A percentile compares a stretch with the other conserved stretches of the same genome.
Evolutionary conservation across 441 rosid genomes (phyloP).

Genomic region (Gossypium trilobum): DNA sequence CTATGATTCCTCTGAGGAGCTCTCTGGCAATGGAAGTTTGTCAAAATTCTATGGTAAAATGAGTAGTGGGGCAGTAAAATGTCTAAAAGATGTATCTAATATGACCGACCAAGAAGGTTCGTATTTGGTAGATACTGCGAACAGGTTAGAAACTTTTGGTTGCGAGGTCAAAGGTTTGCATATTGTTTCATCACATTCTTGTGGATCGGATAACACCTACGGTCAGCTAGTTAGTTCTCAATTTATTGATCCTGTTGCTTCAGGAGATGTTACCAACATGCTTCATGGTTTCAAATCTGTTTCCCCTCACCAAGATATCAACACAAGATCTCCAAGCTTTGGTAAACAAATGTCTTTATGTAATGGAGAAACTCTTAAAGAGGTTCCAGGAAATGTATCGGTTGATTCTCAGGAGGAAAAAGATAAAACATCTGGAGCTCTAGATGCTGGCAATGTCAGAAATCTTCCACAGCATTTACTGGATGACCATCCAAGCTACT

Average conservation of each 20-base stretch:
- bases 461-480: conserved; percentile 12
- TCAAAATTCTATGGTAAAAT: conserved; percentile 22
- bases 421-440: conserved; percentile 17
- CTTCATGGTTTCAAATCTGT: conserved; percentile 23
- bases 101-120: conserved; percentile 18
- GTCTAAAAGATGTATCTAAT: conserved; percentile 22
- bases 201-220: conserved; percentile 25
- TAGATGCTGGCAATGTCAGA: conserved; percentile 14
- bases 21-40: conserved; percentile 24
- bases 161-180: conserved; percentile 14
- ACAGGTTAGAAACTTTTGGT: conserved; percentile 21
- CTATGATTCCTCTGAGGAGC: conserved; percentile 32
- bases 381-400: conserved; percentile 20
- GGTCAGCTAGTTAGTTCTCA: conserved; percentile 21
- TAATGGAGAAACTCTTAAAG: conserved; percentile 12
- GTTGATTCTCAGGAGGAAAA: conserved; percentile 21
- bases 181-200: conserved; percentile 20
- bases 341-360: conserved; percentile 11
- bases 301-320: conserved; percentile 35
- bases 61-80: conserved; percentile 21
- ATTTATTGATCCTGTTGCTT: conserved; percentile 16
- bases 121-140: conserved; percentile 19
- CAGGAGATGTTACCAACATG: conserved; percentile 22
- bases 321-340: conserved; percentile 17
- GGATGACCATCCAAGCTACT: conserved; percentile 13